Base-by-base conservation (phyloP, 176 grass and related monocot genomes). In the Musa troglodytarum region DNA sequence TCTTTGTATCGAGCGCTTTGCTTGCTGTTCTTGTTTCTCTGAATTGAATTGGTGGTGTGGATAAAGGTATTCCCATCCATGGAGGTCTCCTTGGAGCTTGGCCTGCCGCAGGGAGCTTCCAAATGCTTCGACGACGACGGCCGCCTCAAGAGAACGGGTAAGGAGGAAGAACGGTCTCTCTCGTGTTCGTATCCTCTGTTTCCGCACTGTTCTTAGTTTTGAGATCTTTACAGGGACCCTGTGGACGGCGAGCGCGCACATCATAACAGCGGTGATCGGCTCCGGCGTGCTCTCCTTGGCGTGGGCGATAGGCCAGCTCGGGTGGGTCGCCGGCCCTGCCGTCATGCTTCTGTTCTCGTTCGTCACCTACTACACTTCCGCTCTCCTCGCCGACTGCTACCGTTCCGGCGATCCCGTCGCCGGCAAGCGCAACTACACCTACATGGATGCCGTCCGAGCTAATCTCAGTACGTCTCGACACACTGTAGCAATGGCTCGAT, bases 231-330 rank as follows among this genome's bases (percentile, higher is more conserved):
- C n/a, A 96, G 92, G 93, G 14, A 90, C 86, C 28, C 78, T 98
- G 77, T 96, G 93, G 89, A 96, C 93, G 49, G 69, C 93, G 8
- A 96, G 93, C 63, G 87, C 93, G 23, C 93, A 96, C 81, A 92
- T 96, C 68, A 92, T 96, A 84, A 96, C 93, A 6, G 93, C 89
- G 12, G 93, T 92, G 19, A 96, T 96, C 79, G 93, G 93, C 11
- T 92, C 93, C 21, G 93, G 93, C 26, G 93, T 96, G 72, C 83
- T 96, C 0, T 96, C 93, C 1, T 81, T 96, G 0, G 93, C 93
- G 1, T 96, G 93, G 93, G 93, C 89, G 16, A 90, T 96, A 19
- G 89, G 84, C 19, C 89, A 96, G 76, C 89, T 96, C 8, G 93
- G 93, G 2, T 96, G 93, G 93, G 85, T 92, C 0, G 89, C 93